These are phyloP conservation scores for Colletotrichum horii DNA, from an alignment of 2,329 filamentous ascomycete species.

Conservation along the genomic window DNA sequence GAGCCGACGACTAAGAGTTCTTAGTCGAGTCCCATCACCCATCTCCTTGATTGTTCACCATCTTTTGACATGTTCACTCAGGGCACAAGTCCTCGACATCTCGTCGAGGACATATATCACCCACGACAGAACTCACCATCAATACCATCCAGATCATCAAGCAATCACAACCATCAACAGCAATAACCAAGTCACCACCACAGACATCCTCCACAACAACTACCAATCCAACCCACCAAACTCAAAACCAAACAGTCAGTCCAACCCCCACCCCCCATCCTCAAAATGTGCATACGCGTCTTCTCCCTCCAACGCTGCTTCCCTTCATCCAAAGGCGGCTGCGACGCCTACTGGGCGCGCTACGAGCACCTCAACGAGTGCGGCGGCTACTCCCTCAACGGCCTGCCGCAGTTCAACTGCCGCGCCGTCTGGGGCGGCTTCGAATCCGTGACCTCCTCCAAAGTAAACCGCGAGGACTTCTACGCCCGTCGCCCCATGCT, in stretches of 20 bases:
- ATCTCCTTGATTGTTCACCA: background rate
- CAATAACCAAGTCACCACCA: background rate
- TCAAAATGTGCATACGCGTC: conserved; percentile 9
- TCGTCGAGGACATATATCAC: background rate
- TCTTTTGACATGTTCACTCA: background rate
- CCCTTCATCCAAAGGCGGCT: background rate
- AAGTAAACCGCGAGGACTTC: background rate
- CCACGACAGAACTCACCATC: background rate
- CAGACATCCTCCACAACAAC: background rate
- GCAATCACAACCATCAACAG: background rate
- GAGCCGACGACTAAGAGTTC: background rate
- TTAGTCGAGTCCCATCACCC: background rate
- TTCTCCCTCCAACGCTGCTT: conserved; percentile 12
- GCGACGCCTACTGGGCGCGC: conserved; percentile 7
- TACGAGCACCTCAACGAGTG: background rate
- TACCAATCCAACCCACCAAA: background rate
- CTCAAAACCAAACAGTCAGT: background rate
- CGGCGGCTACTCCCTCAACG: background rate
- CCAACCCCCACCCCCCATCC: background rate
- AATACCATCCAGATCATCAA: background rate
- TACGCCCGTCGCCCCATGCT: background rate
- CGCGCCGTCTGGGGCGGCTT: conserved; percentile 10
- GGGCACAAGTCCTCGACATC: background rate
- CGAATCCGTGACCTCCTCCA: background rate
- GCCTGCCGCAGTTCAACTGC: background rate